Evolutionary conservation across 2,329 filamentous ascomycete genomes (phyloP), one percentile per base, ranked within the genome.

Genomic region (Fulvia fulva): DNA sequence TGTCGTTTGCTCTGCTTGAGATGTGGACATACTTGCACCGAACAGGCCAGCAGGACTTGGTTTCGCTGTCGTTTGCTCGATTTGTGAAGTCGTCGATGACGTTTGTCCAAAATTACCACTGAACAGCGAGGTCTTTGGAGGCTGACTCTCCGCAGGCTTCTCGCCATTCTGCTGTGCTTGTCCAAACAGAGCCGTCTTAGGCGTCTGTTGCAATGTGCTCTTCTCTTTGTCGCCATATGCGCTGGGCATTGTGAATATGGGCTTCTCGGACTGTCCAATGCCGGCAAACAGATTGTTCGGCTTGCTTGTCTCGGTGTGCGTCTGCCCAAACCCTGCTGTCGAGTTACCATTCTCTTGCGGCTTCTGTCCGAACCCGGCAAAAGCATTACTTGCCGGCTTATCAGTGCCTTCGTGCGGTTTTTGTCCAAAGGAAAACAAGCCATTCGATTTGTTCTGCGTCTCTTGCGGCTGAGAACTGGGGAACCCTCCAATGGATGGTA

Each of bases 31-130:
- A 22, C 45, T 54, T 5, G 59, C 37, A 37, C 62, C 57, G 30
- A 59, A 58, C 21, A 63, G 53, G 26, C 57, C 53, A 28, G 32
- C 58, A 11, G 59, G 47, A 28, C 41, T 51, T 11, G 57, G 41
- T 44, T 55, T 57, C 14, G 57, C 37, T 12, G 51, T 43, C 30
- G 30, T 12, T 46, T 51, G 53, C 28, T 55, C 56, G 23, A 21
- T 12, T 14, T 50, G 47, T 50, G 47, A n/a, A 16, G 47, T 32
- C 14, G 11, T 32, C 23, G 23, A 28, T 32, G 23, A 5, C 25
- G 22, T 16, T n/a, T 21, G 23, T 32, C 23, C 47, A 30, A 50
- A 50, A 19, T 7, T 7, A 12, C 37, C 16, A n/a, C 26, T 50
- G 25, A 50, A 32, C 12, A 28, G 3, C 19, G 47, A 41, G 16